These are phyloP conservation scores for Nothophaeocryptopus gaeumannii DNA, from an alignment of 2,329 filamentous ascomycete species.

Conservation along the genomic window DNA sequence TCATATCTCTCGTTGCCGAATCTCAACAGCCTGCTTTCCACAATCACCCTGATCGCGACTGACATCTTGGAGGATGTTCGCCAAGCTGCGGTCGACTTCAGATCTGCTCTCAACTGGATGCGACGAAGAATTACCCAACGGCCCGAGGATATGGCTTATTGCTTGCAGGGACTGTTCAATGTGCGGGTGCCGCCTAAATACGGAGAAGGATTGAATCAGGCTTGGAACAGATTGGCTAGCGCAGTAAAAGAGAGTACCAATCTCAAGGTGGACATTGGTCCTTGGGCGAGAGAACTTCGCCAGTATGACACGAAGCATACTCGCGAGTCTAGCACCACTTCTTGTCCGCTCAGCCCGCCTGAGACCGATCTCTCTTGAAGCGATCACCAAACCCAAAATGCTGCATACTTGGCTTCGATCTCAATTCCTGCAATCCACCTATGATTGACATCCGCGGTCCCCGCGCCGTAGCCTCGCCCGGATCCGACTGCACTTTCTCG, in stretches of 20 bases:
- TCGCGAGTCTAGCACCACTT: background rate
- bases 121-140: too few species aligned
- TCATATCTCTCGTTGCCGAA: too few species aligned
- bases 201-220: conserved; percentile 29
- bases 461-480: conserved; percentile 7
- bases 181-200: conserved; percentile 46
- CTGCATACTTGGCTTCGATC: conserved; percentile 26
- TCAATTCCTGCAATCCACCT: conserved; percentile 23
- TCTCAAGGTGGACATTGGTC: too few species aligned
- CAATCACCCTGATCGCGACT: too few species aligned
- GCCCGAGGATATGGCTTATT: conserved; percentile 45
- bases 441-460: conserved; percentile 21
- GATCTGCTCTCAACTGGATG: too few species aligned
- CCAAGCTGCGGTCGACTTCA: too few species aligned
- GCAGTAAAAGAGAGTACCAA: too few species aligned
- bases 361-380: conserved; percentile 25
- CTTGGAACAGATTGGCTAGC: too few species aligned
- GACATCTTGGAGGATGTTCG: too few species aligned
- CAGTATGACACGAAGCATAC: background rate
- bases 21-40: too few species aligned
- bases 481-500: conserved; percentile 65
- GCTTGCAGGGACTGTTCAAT: conserved; percentile 44
- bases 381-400: conserved; percentile 26
- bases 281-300: background rate
- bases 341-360: background rate